Evolutionary conservation across 768 basidiomycete species (phyloP).

Genomic region (Russula griseocarnosa): DNA sequence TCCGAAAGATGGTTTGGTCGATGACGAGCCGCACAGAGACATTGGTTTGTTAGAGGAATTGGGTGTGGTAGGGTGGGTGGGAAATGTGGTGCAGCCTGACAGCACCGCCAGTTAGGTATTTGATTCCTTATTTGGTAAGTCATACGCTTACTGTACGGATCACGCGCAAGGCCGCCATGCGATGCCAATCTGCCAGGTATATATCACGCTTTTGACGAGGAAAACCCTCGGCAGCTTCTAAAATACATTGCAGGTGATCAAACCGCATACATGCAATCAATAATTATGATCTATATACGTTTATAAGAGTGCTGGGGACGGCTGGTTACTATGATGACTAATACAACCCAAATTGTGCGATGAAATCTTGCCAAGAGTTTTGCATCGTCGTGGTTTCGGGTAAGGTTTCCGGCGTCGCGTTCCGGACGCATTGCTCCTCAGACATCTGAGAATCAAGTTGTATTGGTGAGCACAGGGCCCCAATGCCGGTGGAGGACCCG

Average conservation of each 20-base stretch:
- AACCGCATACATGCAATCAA: background rate
- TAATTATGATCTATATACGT: background rate
- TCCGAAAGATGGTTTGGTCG: conserved; percentile 16
- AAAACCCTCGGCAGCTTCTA: background rate
- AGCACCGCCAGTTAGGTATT: background rate
- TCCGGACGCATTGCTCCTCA: conserved; percentile 16
- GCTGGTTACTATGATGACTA: background rate
- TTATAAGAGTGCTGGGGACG: background rate
- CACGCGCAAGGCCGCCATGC: background rate
- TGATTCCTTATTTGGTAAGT: conserved; percentile 3
- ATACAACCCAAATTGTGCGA: conserved; percentile 34
- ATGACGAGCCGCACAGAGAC: conserved; percentile 21
- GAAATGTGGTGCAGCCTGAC: conserved; percentile 17
- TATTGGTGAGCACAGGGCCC: conserved; percentile 20
- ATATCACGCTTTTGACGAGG: background rate
- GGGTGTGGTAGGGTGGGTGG: conserved; percentile 4
- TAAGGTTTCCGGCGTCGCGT: conserved; percentile 34
- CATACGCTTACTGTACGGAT: too few relatives aligned
- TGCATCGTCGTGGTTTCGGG: conserved; percentile 32
- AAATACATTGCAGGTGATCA: conserved; percentile 3
- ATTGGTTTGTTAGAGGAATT: conserved; percentile 4
- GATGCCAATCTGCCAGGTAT: background rate
- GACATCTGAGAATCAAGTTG: conserved; percentile 18
- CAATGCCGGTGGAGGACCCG: conserved; percentile 4
- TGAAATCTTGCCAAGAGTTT: conserved; percentile 33